Base-by-base conservation (phyloP, 1,284 basidiomycete genomes). In the Bondarzewia mesenterica region DNA sequence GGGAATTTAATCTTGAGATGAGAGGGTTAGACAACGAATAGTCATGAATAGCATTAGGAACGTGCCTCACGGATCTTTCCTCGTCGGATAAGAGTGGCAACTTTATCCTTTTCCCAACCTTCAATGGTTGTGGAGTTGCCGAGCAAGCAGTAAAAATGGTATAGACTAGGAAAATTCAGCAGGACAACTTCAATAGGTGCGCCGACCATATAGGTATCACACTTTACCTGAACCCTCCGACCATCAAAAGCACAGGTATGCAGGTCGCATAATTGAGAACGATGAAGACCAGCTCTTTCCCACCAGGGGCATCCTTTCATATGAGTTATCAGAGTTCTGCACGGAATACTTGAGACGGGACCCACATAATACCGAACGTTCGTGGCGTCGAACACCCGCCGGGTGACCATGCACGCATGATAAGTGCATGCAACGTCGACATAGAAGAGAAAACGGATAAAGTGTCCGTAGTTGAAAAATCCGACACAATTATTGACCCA, bases 71-170 rank as follows among this genome's bases (percentile, higher is more conserved):
- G 78, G 52, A 98, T 87, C 66, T 88, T 89, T 1, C 94, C 95
- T 51, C 87, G 71, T 12, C 89, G 78, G 41, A 93, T 80, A 57
- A 98, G 76, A 0, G 82, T 89, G 4, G 90, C 85, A 0, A 85
- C 91, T 63, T 89, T 93, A 61, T 99, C 93, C 69, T 97, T 97
- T 64, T 99, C 96, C 90, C 92, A 96, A 1, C 89, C 83, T 69
- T 99, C 95, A 50, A 99, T 96, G 0, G 95, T 98, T 0, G 95
- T 99, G 10, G 85, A 85, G 63, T 99, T 99, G 18, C 76, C 75
- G 10, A 76, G 58, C n/a, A 95, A 65, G 44, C 81, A 78, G 62
- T 85, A 89, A 54, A 94, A 82, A 58, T 99, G 96, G 62, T 95
- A 99, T 23, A 93, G 50, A 53, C 87, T 90, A 55, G 20, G 16